Evolutionary conservation across 192 early-diverging fungal species (phyloP), one percentile per base, ranked within the genome.

Genomic region (Coemansia sp.): DNA sequence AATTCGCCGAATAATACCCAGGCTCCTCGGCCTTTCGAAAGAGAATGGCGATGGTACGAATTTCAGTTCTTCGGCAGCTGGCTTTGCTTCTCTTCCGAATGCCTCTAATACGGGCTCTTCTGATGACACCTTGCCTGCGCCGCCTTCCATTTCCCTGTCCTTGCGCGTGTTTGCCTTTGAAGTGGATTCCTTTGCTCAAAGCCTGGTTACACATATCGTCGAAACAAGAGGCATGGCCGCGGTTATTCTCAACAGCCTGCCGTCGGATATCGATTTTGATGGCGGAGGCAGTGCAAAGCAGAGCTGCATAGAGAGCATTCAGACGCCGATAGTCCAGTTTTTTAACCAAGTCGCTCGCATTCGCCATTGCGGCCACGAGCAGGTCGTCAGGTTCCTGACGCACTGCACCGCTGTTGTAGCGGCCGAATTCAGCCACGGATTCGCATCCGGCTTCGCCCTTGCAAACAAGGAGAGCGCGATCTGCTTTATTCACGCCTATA

Each of bases 181-280:
- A 28, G 11, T 63, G 0, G 76, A 79, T 46, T 66, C 76, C 14
- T 79, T 79, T 50, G 57, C 74, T 4, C 67, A 64, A 25, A 69
- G 71, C 61, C 56, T 79, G 51, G 59, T 71, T 6, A 36, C 55
- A n/a, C 56, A 51, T 23, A 51, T 67, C 35, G 60, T 50, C 22
- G 54, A 49, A 3, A 73, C 25, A 16, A 60, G 36, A 30, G 47
- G 39, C 7, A 51, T 64, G 39, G 29, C 50, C 10, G 36, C 65
- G 1, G 66, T 65, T 9, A 45, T 72, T 16, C 58, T 78, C 50
- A 71, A 72, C 60, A 64, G 55, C 14, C 34, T 63, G 9, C 48
- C 35, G 28, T 50, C 55, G 45, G 52, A 55, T 1, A 36, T 59
- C 59, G 64, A 60, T 23, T 60, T 34, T 10, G 55, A 18, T 4